Evolutionary conservation across 441 rosid species (phyloP), one percentile per base, ranked within the genome.

Genomic region (Bruguiera hainesii): DNA sequence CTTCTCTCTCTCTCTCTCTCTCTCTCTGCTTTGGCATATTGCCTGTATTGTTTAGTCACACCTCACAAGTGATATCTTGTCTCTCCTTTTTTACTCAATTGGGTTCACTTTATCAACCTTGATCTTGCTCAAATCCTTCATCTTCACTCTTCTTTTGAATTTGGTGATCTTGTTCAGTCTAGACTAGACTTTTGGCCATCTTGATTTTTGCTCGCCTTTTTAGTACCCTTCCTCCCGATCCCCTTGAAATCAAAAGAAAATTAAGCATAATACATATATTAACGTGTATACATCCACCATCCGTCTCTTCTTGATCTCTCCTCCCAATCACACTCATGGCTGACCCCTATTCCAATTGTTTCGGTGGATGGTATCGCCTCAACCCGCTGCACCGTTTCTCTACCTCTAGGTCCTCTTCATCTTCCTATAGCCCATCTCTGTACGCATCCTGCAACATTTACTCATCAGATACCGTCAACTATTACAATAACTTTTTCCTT

Each of bases 331-430:
- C 73, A 57, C 69, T 71, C 83, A 93, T 93, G 98, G 79, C 91
- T 73, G 88, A 87, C 80, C 97, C 97, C 56, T 82, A 78, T 80
- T 81, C 70, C 60, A 76, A 76, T 78, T 71, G 76, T 83, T 75
- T 80, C 75, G 82, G 79, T 78, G 86, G 81, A 63, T 85, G 91
- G 82, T 73, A 68, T 60, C 71, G 76, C 80, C 73, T 80, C 67
- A 79, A 75, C 73, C 69, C 72, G 60, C 70, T 78, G 30, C 82
- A 83, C 73, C 82, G 66, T 75, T 74, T 80, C 61, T 75, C 80
- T 66, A 67, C 81, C n/a, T 62, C 79, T 16, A 21, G 84, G 30
- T 48, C 81, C 26, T 30, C 87, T 67, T 75, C 83, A 59, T 70
- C 78, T 71, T 76, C 57, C 35, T 72, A 70, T 62, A 60, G 73